These are phyloP conservation scores for Phaeolepiota aurea DNA, from an alignment of 768 basidiomycete genomes.

Conservation along the genomic window DNA sequence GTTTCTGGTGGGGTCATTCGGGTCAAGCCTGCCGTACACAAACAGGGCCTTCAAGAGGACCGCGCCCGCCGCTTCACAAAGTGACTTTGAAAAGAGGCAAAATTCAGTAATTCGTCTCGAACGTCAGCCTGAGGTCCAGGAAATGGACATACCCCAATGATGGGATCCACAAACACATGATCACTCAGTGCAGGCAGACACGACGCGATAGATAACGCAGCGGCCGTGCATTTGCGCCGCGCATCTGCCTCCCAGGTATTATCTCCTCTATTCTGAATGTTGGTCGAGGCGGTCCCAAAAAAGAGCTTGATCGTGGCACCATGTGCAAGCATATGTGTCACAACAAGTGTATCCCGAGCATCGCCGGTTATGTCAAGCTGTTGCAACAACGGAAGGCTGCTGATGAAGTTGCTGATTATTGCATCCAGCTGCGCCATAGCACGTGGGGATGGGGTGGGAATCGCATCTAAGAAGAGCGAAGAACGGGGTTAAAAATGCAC, in stretches of 20 bases:
- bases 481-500: no score
- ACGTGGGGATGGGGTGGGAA: conserved; percentile 2
- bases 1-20: no score
- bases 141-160: background rate
- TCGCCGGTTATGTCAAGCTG: conserved; percentile 9
- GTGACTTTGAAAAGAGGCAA: background rate
- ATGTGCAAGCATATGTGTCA: conserved; percentile 23
- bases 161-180: background rate
- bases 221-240: background rate
- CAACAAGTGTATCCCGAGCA: conserved; percentile 14
- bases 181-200: background rate
- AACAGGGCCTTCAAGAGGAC: background rate
- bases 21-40: background rate
- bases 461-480: conserved; percentile 12
- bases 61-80: background rate
- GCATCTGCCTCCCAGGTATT: background rate
- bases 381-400: conserved; percentile 7
- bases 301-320: conserved; percentile 21
- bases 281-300: no score
- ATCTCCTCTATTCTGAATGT: background rate
- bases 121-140: no score
- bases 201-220: background rate
- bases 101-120: background rate
- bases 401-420: conserved; percentile 14
- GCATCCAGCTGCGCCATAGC: conserved; percentile 10